phyloP scores from a whole-genome alignment of 2,329 filamentous ascomycete species.

The Fusarium bulbicola region DNA sequence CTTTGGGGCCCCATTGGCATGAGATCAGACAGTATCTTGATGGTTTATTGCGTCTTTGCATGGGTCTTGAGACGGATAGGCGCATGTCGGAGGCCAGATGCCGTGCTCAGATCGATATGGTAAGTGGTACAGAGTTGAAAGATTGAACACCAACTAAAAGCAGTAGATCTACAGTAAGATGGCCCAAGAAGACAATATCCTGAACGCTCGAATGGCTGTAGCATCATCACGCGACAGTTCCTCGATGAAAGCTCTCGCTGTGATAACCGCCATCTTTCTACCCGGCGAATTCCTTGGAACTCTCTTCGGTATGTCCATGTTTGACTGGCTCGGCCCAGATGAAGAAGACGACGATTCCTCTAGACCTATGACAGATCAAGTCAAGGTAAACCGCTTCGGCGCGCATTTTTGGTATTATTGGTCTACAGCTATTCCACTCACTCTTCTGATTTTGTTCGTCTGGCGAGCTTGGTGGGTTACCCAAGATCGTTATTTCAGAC shows the following conservation, averaged over 20 bases:
- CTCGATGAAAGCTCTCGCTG: constrained; percentile 58
- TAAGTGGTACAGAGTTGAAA: constrained; percentile 34
- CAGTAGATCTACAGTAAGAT: constrained; percentile 58
- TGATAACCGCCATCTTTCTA: constrained; percentile 59
- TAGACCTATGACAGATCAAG: neutral
- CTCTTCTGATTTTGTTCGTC: constrained; percentile 51
- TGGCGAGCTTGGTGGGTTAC: constrained; percentile 60
- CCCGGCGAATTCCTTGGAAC: constrained; percentile 58
- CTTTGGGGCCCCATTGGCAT: constrained; percentile 54
- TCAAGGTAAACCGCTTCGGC: constrained; percentile 45
- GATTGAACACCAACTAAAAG: constrained; percentile 1
- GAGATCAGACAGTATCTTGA: constrained; percentile 59
- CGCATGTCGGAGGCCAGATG: constrained; percentile 58
- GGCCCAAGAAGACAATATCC: constrained; percentile 59
- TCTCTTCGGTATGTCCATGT: constrained; percentile 59
- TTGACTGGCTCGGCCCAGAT: constrained; percentile 54
- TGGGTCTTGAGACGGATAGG: constrained; percentile 56
- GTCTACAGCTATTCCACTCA: constrained; percentile 55
- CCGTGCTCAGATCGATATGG: constrained; percentile 58
- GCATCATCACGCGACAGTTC: constrained; percentile 54
- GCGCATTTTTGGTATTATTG: constrained; percentile 58
- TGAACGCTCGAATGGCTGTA: constrained; percentile 54
- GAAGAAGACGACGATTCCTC: constrained; percentile 38
- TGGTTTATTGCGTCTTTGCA: constrained; percentile 54
- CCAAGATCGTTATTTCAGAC: constrained; percentile 57